phyloP scores from a whole-genome alignment of 2,329 filamentous ascomycete species.

The Colletotrichum zoysiae region DNA sequence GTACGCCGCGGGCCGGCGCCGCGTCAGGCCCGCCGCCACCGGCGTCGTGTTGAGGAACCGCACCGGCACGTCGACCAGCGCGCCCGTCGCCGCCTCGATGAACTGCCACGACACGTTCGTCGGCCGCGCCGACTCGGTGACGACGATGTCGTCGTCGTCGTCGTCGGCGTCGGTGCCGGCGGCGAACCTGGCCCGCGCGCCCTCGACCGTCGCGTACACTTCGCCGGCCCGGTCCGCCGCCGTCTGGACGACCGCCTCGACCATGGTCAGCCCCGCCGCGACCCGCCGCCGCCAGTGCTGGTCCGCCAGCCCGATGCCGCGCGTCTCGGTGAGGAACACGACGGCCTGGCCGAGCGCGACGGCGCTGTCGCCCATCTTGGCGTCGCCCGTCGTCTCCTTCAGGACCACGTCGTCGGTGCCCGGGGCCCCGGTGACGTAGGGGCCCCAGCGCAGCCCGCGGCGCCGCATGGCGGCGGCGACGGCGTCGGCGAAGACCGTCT shows the following conservation, averaged over 20 bases:
- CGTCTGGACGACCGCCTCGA: constrained; percentile 47
- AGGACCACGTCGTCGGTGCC: constrained; percentile 41
- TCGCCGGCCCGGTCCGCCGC: constrained; percentile 47
- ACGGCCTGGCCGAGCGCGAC: constrained; percentile 49
- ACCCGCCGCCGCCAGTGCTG: constrained; percentile 50
- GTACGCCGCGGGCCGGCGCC: constrained; percentile 48
- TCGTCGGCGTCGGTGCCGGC: constrained; percentile 43
- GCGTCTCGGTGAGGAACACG: constrained; percentile 49
- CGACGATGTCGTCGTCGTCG: constrained; percentile 48
- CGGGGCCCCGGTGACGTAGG: constrained; percentile 46
- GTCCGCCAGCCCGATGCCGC: constrained; percentile 49
- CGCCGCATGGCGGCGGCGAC: constrained; percentile 49
- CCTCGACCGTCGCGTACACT: constrained; percentile 46
- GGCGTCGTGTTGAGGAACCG: constrained; percentile 49
- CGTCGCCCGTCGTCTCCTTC: constrained; percentile 47
- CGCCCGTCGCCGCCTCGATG: constrained; percentile 47
- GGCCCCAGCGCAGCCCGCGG: constrained; percentile 47
- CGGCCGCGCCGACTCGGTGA: constrained; percentile 46
- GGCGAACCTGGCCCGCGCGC: constrained; percentile 47
- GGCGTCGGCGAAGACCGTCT: constrained; percentile 47
- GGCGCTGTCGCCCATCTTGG: constrained; percentile 49
- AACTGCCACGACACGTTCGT: constrained; percentile 45
- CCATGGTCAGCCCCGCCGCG: constrained; percentile 47
- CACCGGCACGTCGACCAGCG: constrained; percentile 46
- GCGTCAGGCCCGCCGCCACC: constrained; percentile 46